Evolutionary conservation across 2,329 filamentous ascomycete genomes (phyloP).

Genomic region (Colletotrichum sp.): DNA sequence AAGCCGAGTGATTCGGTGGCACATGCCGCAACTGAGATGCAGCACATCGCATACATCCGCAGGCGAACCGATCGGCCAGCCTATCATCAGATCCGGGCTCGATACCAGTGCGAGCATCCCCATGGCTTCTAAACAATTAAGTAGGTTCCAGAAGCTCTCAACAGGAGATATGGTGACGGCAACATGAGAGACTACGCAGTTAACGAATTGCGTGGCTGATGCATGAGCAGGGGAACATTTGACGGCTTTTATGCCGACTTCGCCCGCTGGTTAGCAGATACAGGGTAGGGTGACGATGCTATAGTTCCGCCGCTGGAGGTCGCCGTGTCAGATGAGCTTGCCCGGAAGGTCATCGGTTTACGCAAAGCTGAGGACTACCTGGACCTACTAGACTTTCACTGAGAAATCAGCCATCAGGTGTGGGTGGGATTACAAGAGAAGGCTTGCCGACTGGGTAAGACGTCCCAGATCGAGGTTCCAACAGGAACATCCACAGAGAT

Average conservation of each 20-base stretch:
- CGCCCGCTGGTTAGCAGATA: not conserved
- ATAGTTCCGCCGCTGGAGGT: not conserved
- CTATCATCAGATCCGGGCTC: not conserved
- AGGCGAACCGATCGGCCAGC: not conserved
- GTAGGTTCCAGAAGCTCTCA: not conserved
- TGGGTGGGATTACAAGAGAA: not conserved
- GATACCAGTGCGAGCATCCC: not conserved
- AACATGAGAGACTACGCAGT: not conserved
- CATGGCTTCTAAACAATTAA: not conserved
- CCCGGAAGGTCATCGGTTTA: not conserved
- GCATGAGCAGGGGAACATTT: not conserved
- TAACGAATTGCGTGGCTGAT: not conserved
- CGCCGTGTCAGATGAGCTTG: not conserved
- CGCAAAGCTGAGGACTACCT: not conserved
- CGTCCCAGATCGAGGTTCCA: not conserved
- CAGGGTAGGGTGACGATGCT: not conserved
- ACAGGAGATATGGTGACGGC: not conserved
- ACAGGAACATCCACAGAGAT: not conserved
- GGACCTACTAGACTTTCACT: not conserved
- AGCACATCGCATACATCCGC: not conserved
- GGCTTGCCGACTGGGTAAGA: not conserved
- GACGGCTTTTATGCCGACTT: not conserved
- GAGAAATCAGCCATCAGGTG: not conserved
- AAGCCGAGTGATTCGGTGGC: not conserved
- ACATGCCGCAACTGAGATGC: not conserved